Evolutionary conservation across 139 green algal genomes (phyloP), one percentile per base, ranked within the genome.

Genomic region (Yamagishiella unicocca): DNA sequence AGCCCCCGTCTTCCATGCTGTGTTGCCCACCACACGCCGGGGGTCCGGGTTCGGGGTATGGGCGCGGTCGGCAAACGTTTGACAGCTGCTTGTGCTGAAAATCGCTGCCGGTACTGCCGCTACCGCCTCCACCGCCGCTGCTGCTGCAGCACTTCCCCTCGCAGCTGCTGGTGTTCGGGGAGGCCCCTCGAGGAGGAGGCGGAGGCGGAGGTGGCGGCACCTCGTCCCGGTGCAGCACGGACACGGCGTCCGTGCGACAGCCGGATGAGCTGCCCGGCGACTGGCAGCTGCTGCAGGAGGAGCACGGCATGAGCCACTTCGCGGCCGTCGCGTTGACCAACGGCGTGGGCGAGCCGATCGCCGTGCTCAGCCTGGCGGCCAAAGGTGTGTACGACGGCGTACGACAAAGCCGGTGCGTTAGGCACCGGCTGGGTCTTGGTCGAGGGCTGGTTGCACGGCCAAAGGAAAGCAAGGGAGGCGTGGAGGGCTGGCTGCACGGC

Each of bases 201-300:
- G 22, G 19, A 17, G 58, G 19, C 58, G 58, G 58, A 17, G 14
- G 58, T n/a, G 19, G 58, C 64, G 64, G 6, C 64, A 17, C 64
- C n/a, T n/a, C n/a, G n/a, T n/a, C 64, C n/a, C n/a, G n/a, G n/a
- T n/a, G n/a, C n/a, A n/a, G n/a, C n/a, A n/a, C n/a, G n/a, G n/a
- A n/a, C n/a, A n/a, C n/a, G n/a, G n/a, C n/a, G n/a, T 24, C 6
- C 12, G 6, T 33, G 29, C 64, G 25, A 6, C 29, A 31, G 64
- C 19, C 22, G n/a, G n/a, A 17, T 12, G 74, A 71, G 8, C 76
- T 83, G 33, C 76, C 76, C 2, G 37, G 37, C 12, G 76, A 83
- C 53, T 83, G 76, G 76, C 54, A 71, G 76, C 37, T 71, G 76
- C 76, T 83, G 54, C 7, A 27, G 1, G 31, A 38, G 31, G 46